Evolutionary conservation across 495 filamentous ascomycete species (phyloP).

Genomic region (Tetracladium setigerum): DNA sequence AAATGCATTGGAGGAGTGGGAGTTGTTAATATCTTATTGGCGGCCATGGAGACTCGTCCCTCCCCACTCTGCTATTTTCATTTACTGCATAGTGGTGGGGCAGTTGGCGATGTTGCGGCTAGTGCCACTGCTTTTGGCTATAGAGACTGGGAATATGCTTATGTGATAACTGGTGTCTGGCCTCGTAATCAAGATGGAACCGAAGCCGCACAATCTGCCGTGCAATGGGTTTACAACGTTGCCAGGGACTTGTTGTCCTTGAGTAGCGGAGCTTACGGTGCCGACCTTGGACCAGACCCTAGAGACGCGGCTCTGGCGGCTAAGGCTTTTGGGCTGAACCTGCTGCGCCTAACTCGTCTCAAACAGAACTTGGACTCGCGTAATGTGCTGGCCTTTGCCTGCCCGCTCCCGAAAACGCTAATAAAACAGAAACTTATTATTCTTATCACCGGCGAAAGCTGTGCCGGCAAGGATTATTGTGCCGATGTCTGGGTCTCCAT

Average conservation of each 20-base stretch:
- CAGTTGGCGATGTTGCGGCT: conserved; percentile 36
- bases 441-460: conserved; percentile 52
- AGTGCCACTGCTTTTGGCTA: conserved; percentile 54
- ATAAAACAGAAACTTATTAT: conserved; percentile 44
- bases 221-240: conserved; percentile 51
- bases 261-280: conserved; percentile 47
- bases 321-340: conserved; percentile 52
- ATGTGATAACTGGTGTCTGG: conserved; percentile 59
- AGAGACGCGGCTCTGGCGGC: conserved; percentile 45
- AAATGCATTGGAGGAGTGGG: conserved; percentile 37
- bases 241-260: conserved; percentile 39
- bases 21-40: conserved; percentile 32
- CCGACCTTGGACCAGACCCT: conserved; percentile 54
- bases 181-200: conserved; percentile 45
- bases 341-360: conserved; percentile 39
- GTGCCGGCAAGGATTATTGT: conserved; percentile 56
- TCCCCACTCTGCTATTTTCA: conserved; percentile 54
- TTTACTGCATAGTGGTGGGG: conserved; percentile 53
- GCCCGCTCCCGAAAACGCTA: conserved; percentile 37
- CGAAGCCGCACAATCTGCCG: conserved; percentile 31
- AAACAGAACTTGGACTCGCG: conserved; percentile 44
- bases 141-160: conserved; percentile 58
- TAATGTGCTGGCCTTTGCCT: conserved; percentile 47
- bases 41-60: conserved; percentile 40
- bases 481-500: conserved; percentile 44